Evolutionary conservation across 1,139 yeast species (phyloP), one percentile per base, ranked within the genome.

Genomic region (Meyerozyma smithsonii): DNA sequence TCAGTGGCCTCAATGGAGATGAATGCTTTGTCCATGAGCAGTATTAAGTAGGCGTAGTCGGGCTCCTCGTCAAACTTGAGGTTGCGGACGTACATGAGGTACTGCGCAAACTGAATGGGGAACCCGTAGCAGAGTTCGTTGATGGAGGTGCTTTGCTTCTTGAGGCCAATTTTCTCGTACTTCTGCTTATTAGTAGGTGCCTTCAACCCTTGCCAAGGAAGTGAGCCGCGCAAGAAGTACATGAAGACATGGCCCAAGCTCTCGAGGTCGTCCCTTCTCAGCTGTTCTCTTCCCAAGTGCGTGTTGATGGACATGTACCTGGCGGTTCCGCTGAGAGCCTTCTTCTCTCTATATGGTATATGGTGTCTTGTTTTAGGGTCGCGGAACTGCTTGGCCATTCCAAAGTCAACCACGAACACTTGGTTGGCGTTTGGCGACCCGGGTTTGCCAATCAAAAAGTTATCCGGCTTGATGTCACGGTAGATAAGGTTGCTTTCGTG

Each of bases 181-280:
- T 92, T 92, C 58, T 86, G 89, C 66, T 92, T 92, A 68, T 92
- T 92, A 32, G 95, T 89, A 48, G 96, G 95, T n/a, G 97, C 98
- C 65, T 90, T 90, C 50, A 74, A 58, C 14, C 81, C 80, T 55
- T 77, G 83, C 98, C 98, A 92, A 35, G 83, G 83, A 45, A 77
- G 64, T 37, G 75, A 71, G n/a, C 84, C 84, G 45, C 80, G 66
- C 39, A 78, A 59, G 47, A 79, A 79, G 56, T 79, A 79, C 68
- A 79, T 72, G 49, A 79, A 79, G 4, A 79, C 84, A 58, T 79
- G 84, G 8, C 84, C 84, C 50, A 79, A 66, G 46, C 79, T 72
- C 55, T 79, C 84, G 42, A 79, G 64, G 56, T 79, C 82, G 54
- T 77, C 82, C 52, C 84, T 59, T 57, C 84, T 68, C 64, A 77